Base-by-base conservation (phyloP, 164 flowering plant species). In the Magnolia kwangsiensis region DNA sequence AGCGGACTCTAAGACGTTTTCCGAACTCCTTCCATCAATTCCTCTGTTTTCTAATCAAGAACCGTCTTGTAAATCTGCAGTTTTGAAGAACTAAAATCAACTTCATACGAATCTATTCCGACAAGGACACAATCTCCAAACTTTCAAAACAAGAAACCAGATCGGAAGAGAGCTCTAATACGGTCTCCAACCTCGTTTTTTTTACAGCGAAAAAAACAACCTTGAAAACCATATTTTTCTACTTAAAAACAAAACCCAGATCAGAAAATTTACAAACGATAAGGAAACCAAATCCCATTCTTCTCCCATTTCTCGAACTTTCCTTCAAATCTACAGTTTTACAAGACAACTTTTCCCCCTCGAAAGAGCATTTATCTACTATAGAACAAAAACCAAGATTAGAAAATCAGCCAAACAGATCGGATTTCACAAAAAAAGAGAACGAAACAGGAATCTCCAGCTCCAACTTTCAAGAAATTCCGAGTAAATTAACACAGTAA, bases 141-240 rank as follows among this genome's bases (percentile, higher is more conserved):
- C 18, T 4, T 63, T 74, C 37, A 74, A 73, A 74, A 67, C 68
- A 10, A 74, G 59, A 74, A 72, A 72, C 71, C 78, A 72, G 63
- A 73, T 78, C 76, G n/a, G n/a, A 21, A 50, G 50, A 50, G 37
- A 64, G 7, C n/a, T 27, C 19, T n/a, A 65, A 31, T 27, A 27
- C 29, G 29, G 29, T 27, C 29, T 27, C 29, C 29, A 27, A 27
- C 29, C 29, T 27, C 29, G 29, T 27, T 27, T 27, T 27, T 27
- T 27, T 27, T 29, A 29, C 50, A n/a, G 18, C 21, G 7, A 2
- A 18, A n/a, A 63, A 63, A 63, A 63, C 2, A 63, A 31, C 19
- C 27, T 11, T 19, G 55, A 65, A 45, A 27, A 74, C 20, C 21
- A 5, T 9, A 66, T 74, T 65, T 50, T 21, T 50, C 2, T 19